A percentile compares a stretch with the other conserved stretches of the same genome.
phyloP scores from a whole-genome alignment of 2,329 filamentous ascomycete genomes.

The Sporothrix inflata region DNA sequence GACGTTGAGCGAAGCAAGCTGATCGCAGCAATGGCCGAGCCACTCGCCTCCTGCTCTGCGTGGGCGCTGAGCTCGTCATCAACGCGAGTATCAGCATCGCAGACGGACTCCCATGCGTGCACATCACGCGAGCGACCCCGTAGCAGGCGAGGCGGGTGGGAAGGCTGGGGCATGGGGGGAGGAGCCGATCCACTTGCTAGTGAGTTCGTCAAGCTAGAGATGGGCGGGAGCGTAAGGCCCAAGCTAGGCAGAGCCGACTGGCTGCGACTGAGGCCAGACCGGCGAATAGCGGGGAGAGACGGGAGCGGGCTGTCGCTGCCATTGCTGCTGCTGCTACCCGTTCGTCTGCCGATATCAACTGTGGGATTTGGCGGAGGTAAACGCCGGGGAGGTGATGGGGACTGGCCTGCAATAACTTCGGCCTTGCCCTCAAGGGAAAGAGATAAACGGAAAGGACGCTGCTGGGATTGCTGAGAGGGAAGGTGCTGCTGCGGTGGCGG shows the following conservation, averaged over 20 bases:
- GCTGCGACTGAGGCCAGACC: conserved; percentile 66
- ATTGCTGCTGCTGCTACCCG: conserved; percentile 18
- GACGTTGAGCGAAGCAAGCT: conserved; percentile 75
- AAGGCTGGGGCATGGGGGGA: conserved; percentile 32
- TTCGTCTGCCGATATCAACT: not conserved
- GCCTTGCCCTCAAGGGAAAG: conserved; percentile 89
- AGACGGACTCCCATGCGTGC: conserved; percentile 88
- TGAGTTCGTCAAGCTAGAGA: conserved; percentile 55
- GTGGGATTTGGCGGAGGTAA: conserved; percentile 49
- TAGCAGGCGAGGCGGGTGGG: conserved; percentile 51
- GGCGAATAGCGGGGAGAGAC: conserved; percentile 52
- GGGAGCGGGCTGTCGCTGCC: conserved; percentile 45
- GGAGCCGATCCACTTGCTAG: conserved; percentile 32
- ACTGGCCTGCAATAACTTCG: conserved; percentile 73
- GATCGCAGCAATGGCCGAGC: conserved; percentile 80
- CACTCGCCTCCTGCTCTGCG: conserved; percentile 77
- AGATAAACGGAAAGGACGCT: conserved; percentile 68
- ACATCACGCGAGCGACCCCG: conserved; percentile 83
- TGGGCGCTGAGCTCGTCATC: conserved; percentile 77
- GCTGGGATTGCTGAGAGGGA: conserved; percentile 29
- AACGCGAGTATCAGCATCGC: conserved; percentile 71
- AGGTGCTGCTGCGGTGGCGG: conserved; percentile 20
- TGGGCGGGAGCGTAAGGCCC: conserved; percentile 60
- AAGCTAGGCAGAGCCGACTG: conserved; percentile 66
- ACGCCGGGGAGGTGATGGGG: conserved; percentile 68